Conservation (phyloP, 2,329 filamentous ascomycete genomes). For the Alternaria rosae region DNA sequence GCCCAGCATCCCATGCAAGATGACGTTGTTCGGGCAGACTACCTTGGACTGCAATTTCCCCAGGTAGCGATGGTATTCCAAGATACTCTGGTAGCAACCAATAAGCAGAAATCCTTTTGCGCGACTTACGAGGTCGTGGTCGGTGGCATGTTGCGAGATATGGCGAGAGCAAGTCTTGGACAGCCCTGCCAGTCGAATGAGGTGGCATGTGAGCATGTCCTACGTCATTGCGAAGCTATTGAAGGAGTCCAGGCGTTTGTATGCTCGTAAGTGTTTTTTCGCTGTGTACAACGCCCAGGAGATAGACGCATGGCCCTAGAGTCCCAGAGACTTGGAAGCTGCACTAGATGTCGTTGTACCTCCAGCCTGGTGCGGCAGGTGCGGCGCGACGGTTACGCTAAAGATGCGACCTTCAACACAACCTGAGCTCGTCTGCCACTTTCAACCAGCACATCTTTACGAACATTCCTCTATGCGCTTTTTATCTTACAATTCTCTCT, state of each 20-base stretch:
- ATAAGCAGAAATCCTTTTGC: not conserved
- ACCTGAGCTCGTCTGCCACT: not conserved
- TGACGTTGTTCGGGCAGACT: constrained; percentile 16
- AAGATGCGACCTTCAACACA: not conserved
- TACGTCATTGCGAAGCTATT: not conserved
- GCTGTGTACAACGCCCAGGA: not conserved
- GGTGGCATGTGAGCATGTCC: not conserved
- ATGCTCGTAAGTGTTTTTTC: not conserved
- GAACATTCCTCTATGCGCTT: not conserved
- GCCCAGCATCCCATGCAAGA: constrained; percentile 13
- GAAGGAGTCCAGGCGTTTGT: not conserved
- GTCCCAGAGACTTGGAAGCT: not conserved
- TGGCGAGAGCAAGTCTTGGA: constrained; percentile 1
- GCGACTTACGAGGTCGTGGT: not conserved
- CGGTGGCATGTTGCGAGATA: not conserved
- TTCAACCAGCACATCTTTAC: not conserved
- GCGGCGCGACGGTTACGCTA: not conserved
- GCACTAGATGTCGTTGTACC: not conserved
- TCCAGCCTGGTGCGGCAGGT: not conserved
- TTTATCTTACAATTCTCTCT: not conserved
- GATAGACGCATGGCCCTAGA: not conserved
- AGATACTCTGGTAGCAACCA: not conserved
- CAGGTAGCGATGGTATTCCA: not conserved
- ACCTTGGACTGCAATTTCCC: constrained; percentile 5
- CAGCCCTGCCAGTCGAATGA: not conserved